Evolutionary conservation across 2,329 filamentous ascomycete species (phyloP).

Genomic region (Alternaria ventricosa): DNA sequence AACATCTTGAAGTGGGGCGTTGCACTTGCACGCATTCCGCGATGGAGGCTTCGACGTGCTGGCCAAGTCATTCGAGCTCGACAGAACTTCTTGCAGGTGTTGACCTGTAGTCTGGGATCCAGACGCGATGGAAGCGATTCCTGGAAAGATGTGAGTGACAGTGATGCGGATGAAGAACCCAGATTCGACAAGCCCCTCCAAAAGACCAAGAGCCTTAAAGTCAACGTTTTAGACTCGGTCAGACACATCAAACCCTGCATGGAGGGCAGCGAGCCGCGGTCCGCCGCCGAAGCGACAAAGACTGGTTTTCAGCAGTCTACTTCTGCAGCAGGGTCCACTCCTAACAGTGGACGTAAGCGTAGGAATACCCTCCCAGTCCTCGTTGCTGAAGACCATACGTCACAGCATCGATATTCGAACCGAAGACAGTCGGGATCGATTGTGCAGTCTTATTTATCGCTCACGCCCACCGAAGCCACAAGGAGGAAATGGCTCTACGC

Average conservation of each 20-base stretch:
- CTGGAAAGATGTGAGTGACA: conserved; percentile 38
- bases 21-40: conserved; percentile 83
- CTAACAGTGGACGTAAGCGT: conserved; percentile 25
- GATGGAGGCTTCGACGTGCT: conserved; percentile 80
- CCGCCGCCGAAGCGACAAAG: conserved; percentile 39
- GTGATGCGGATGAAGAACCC: conserved; percentile 55
- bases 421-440: conserved; percentile 43
- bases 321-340: background rate
- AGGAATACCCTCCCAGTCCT: conserved; percentile 46
- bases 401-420: conserved; percentile 26
- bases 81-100: conserved; percentile 52
- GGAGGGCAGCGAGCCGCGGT: conserved; percentile 32
- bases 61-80: conserved; percentile 52
- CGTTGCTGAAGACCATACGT: conserved; percentile 28
- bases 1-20: conserved; percentile 83
- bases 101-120: conserved; percentile 46
- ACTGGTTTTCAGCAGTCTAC: conserved; percentile 17
- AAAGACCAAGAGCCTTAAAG: conserved; percentile 38
- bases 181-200: conserved; percentile 24
- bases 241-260: conserved; percentile 14
- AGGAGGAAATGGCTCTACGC: conserved; percentile 86
- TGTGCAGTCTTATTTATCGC: conserved; percentile 72
- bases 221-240: conserved; percentile 33
- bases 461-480: conserved; percentile 79
- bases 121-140: conserved; percentile 30